phyloP scores from a whole-genome alignment of 2,329 filamentous ascomycete species.

The Lachnellula subtilissima region DNA sequence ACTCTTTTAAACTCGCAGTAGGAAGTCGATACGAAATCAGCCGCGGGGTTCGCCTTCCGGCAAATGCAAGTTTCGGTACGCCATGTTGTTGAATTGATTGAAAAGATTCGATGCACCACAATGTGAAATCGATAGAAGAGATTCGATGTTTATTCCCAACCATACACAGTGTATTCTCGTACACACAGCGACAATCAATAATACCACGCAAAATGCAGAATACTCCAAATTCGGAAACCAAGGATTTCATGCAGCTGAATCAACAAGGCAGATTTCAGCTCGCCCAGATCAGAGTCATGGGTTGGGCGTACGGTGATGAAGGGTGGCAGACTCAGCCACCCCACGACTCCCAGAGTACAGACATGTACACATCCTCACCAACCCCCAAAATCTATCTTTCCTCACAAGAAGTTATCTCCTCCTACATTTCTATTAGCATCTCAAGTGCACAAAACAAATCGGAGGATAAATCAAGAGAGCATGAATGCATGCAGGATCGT shows the following conservation, averaged over 20 bases:
- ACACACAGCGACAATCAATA: not conserved
- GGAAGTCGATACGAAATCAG: not conserved
- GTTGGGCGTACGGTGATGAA: not conserved
- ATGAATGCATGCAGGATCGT: not conserved
- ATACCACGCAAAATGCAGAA: not conserved
- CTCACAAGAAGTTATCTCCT: conserved; percentile 7
- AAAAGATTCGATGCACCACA: too few species aligned
- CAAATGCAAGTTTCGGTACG: not conserved
- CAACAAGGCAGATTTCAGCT: conserved; percentile 3
- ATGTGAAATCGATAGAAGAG: not conserved
- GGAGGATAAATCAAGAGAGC: not conserved
- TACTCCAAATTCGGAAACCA: not conserved
- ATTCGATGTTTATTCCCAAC: not conserved
- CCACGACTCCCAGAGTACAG: not conserved
- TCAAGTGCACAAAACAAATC: not conserved
- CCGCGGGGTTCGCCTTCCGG: not conserved
- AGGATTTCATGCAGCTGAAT: not conserved
- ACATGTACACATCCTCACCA: not conserved
- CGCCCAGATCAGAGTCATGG: not conserved
- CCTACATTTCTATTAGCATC: not conserved
- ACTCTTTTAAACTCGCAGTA: not conserved
- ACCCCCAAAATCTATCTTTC: conserved; percentile 1
- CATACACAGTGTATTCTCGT: not conserved
- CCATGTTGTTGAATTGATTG: not conserved
- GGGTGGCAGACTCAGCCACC: not conserved